Conservation (phyloP, 371 early-diverging fungal genomes). For the Zychaea mexicana region DNA sequence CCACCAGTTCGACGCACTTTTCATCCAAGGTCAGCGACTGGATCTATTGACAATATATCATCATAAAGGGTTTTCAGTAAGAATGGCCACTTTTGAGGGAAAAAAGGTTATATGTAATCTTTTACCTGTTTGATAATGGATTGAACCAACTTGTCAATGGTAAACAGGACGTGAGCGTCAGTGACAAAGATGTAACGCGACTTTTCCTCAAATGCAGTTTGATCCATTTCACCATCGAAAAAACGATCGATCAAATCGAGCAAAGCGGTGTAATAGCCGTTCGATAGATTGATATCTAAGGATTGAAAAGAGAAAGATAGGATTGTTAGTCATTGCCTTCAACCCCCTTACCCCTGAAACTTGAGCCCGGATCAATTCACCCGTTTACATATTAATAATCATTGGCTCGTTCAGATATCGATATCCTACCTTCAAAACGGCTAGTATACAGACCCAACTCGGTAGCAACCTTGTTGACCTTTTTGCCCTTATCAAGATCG, state of each 20-base stretch:
- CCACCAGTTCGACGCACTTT: conserved; percentile 43
- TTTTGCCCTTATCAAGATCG: conserved; percentile 59
- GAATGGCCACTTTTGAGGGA: too few species aligned
- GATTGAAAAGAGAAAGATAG: too few species aligned
- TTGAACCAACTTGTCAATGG: conserved; percentile 85
- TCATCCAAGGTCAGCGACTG: conserved; percentile 45
- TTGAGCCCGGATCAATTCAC: too few species aligned
- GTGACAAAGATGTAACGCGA: conserved; percentile 85
- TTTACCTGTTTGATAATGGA: conserved; percentile 81
- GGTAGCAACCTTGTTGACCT: conserved; percentile 75
- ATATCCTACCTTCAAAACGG: conserved; percentile 49
- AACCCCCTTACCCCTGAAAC: too few species aligned
- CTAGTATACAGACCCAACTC: conserved; percentile 78
- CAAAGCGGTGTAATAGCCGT: conserved; percentile 76
- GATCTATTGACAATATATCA: too few species aligned
- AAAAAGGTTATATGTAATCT: background rate
- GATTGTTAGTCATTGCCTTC: too few species aligned
- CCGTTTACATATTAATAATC: background rate
- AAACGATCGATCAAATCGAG: conserved; percentile 77
- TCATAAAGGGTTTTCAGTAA: background rate
- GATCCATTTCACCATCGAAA: conserved; percentile 85
- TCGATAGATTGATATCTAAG: conserved; percentile 51
- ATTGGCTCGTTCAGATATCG: background rate
- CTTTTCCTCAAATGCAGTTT: conserved; percentile 89
- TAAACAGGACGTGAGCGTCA: conserved; percentile 84